These are phyloP conservation scores for Fusarium acutatum DNA, from an alignment of 2,329 filamentous ascomycete species.

Conservation along the genomic window DNA sequence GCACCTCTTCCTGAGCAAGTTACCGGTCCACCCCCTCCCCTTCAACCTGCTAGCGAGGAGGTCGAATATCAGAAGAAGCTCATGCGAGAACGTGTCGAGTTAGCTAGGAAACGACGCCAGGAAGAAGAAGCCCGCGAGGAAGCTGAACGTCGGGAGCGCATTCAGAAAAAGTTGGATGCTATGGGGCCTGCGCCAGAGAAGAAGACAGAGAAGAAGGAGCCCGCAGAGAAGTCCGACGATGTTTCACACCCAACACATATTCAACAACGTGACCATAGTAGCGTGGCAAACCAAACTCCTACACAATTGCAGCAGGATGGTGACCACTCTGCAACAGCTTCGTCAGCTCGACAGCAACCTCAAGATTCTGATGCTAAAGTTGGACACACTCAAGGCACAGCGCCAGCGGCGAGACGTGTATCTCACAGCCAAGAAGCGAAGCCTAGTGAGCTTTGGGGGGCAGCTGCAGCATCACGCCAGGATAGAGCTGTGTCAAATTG, in stretches of 20 bases:
- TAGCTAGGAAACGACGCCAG: constrained; percentile 72
- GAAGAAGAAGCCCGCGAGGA: constrained; percentile 78
- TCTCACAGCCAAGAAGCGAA: constrained; percentile 47
- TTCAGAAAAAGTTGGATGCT: constrained; percentile 76
- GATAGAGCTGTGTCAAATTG: constrained; percentile 61
- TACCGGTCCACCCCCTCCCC: constrained; percentile 43
- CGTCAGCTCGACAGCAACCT: constrained; percentile 9
- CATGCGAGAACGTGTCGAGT: constrained; percentile 76
- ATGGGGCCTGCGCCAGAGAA: constrained; percentile 72
- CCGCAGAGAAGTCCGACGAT: constrained; percentile 52
- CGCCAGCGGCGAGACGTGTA: constrained; percentile 39
- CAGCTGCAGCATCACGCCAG: constrained; percentile 48
- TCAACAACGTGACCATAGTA: constrained; percentile 44
- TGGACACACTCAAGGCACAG: constrained; percentile 19
- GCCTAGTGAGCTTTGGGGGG: constrained; percentile 50
- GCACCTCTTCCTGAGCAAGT: constrained; percentile 43
- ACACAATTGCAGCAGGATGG: constrained; percentile 32
- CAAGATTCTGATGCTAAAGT: constrained; percentile 18
- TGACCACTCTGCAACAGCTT: background rate
- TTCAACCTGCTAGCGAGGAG: constrained; percentile 59
- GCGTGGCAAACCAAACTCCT: constrained; percentile 4
- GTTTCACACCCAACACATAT: constrained; percentile 44
- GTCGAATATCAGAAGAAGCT: constrained; percentile 73
- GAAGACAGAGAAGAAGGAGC: constrained; percentile 64
- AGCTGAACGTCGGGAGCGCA: constrained; percentile 74